Evolutionary conservation across 2,329 filamentous ascomycete species (phyloP), one percentile per base, ranked within the genome.

Genomic region (Arthrobotrys sinensis): DNA sequence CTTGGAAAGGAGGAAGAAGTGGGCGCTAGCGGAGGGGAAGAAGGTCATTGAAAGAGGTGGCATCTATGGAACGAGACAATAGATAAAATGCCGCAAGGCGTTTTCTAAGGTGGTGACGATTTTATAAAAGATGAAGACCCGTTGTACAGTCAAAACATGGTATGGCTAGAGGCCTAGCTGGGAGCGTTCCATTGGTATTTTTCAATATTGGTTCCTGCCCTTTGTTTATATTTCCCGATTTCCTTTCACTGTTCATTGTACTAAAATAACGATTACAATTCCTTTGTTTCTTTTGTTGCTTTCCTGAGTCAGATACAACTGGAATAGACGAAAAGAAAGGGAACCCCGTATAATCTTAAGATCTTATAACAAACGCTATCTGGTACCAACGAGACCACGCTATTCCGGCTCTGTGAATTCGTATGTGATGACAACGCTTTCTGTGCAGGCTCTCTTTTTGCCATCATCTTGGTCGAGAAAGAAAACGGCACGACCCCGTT

Each of bases 1-100:
- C 53, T 36, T 78, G 43, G 75, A 78, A n/a, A 66, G 75, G 16
- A 64, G 75, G 45, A 78, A 78, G 67, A 72, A 67, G 24, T 78
- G 67, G 67, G 75, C 75, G n/a, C 48, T 78, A 34, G n/a, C 21
- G 19, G 75, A 78, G 43, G 75, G 50, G 52, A 78, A 78, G 53
- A 78, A 72, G 62, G 55, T 78, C 10, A 53, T 78, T 12, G 75
- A 72, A 40, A 70, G 75, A 60, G 75, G 75, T 28, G 75, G 75
- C 0, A 67, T 78, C 45, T 78, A 78, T 32, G 67, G 67, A 16
- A 63, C 67, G 6, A 55, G 65, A 52, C 53, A 45, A 19, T 78
- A 78, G 32, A 60, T 60, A 43, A 34, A 28, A 57, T 43, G 28
- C 55, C 55, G 55, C 55, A 43, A 43, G 36, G 55, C 21, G 16